phyloP scores from a whole-genome alignment of 306 rosid genomes.

The Cucurbita pepo region DNA sequence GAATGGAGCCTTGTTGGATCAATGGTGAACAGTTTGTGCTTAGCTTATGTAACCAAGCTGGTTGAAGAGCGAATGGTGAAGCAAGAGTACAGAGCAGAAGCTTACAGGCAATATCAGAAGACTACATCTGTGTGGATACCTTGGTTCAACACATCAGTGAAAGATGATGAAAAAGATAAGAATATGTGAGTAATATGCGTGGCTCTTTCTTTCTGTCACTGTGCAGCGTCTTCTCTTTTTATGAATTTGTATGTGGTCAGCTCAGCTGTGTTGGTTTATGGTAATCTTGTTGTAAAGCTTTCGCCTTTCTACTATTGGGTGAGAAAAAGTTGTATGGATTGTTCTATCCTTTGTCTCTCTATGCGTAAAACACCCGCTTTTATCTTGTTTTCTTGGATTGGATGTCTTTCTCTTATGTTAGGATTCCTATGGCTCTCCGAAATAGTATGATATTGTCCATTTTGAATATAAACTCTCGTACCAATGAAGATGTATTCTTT shows the following conservation, averaged over 20 bases:
- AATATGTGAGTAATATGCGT: constrained; percentile 12
- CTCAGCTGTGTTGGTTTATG: neutral
- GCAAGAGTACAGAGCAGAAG: constrained; percentile 48
- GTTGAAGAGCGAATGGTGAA: constrained; percentile 79
- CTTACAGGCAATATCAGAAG: constrained; percentile 65
- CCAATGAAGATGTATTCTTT: too few relatives aligned
- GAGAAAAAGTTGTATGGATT: neutral
- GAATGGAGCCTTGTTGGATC: constrained; percentile 63
- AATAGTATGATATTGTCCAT: too few relatives aligned
- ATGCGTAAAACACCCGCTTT: neutral
- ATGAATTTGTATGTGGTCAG: neutral
- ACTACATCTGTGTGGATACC: constrained; percentile 84
- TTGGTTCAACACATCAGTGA: constrained; percentile 50
- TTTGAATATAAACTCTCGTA: too few relatives aligned
- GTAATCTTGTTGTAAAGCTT: neutral
- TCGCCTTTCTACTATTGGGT: neutral
- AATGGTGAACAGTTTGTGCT: constrained; percentile 49
- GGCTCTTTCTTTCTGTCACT: neutral
- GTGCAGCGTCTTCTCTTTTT: neutral
- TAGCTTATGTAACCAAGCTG: constrained; percentile 70
- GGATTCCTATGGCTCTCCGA: too few relatives aligned
- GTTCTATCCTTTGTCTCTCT: neutral
- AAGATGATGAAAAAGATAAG: constrained; percentile 36
- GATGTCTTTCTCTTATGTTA: too few relatives aligned
- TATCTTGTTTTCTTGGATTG: neutral